Base-by-base conservation (phyloP, 2,329 filamentous ascomycete species). In the Penicillium sp. region DNA sequence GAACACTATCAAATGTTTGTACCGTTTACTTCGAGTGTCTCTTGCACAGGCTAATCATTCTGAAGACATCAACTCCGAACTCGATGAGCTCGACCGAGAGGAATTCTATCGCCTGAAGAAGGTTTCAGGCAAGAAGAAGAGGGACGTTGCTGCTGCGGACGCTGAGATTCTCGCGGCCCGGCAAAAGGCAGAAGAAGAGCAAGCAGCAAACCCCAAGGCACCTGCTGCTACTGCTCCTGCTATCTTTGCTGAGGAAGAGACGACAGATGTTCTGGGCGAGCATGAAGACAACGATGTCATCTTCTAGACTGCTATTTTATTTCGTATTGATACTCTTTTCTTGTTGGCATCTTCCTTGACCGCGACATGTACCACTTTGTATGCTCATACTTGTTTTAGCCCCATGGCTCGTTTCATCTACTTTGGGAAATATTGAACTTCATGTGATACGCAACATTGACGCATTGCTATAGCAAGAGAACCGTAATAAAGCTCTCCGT, bases 31-130 rank as follows among this genome's bases (percentile, higher is more conserved):
- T 38, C 2, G 1, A 44, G 23, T 16, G 8, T 29, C 31, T 11
- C 41, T 41, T 27, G 19, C 9, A 31, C 9, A n/a, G 10, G 44
- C 57, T 59, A 47, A 60, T 39, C 38, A 34, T 45, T 50, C 41
- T n/a, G 5, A 57, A 89, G 87, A 97, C 72, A 97, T 97, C 82
- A 97, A 97, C 79, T 96, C 93, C 1, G 94, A 99, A 75, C 84
- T 99, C 16, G 94, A 99, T 72, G 94, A 99, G 78, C 82, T 99
- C 50, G 95, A 97, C 77, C 86, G 94, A 81, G 94, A 97, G 75
- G 94, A 99, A 74, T 99, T 99, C 75, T 99, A 97, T 78, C 84
- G 94, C 64, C 78, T 99, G 72, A 99, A 99, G 79, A 99, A 99
- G 82, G 90, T 93, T 36, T 90, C 90, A 47, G 85, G 84, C 73